These are phyloP conservation scores for Fusarium oxysporum DNA, from an alignment of 2,329 filamentous ascomycete genomes.

Conservation along the genomic window DNA sequence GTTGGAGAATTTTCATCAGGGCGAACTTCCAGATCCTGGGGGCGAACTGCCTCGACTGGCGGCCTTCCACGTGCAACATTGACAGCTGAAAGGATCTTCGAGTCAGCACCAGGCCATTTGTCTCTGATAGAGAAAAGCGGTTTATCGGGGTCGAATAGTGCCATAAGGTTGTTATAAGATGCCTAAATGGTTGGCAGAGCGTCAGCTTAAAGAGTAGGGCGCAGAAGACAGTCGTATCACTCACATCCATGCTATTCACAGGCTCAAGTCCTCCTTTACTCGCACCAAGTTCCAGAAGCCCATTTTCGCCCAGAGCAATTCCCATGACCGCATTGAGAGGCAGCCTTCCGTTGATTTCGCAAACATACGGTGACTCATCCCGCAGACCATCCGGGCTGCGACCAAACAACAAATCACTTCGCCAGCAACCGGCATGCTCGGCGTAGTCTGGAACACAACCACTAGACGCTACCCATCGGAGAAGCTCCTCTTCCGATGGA, in stretches of 20 bases:
- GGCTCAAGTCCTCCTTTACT: conserved; percentile 1
- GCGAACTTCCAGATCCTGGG: conserved; percentile 11
- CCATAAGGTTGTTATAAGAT: conserved; percentile 6
- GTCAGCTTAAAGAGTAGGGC: not conserved
- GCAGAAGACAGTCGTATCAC: accelerated
- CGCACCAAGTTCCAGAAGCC: conserved; percentile 10
- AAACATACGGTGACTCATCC: conserved; percentile 14
- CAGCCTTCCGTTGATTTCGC: conserved; percentile 27
- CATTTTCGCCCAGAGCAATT: not conserved
- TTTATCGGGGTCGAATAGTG: conserved; percentile 8
- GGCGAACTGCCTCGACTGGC: conserved; percentile 3
- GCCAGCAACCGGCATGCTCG: conserved; percentile 24
- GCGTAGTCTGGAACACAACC: conserved; percentile 2
- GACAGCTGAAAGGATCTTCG: not conserved
- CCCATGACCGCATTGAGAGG: conserved; percentile 21
- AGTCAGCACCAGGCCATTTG: conserved; percentile 26
- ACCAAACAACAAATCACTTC: conserved; percentile 25
- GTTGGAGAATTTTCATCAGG: not conserved
- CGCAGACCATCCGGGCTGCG: not conserved
- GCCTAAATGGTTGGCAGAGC: not conserved
- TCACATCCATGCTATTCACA: conserved; percentile 13
- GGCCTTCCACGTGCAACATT: not conserved
- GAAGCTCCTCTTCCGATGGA: conserved; percentile 14
- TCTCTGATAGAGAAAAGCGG: conserved; percentile 11
- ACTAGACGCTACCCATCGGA: conserved; percentile 7